A percentile compares a stretch with the other conserved stretches of the same genome.
These are phyloP conservation scores for Saturnispora silvae DNA, from an alignment of 805 yeast genomes.

Conservation along the genomic window DNA sequence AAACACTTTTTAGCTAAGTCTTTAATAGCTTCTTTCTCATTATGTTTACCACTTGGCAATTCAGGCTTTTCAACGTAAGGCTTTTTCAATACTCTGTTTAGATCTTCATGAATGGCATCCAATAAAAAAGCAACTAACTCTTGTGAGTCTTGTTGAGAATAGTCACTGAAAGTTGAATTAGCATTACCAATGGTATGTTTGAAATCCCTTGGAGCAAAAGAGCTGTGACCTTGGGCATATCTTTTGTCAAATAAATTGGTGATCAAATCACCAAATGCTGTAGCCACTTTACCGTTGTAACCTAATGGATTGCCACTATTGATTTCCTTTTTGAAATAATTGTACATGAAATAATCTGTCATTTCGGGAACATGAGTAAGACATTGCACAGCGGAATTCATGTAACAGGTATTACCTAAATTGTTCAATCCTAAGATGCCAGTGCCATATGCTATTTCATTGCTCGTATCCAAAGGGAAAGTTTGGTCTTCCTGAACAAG, in stretches of 20 bases:
- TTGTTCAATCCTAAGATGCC: constrained; percentile 60
- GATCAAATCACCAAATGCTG: constrained; percentile 60
- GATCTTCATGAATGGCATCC: constrained; percentile 87
- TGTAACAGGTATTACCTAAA: constrained; percentile 85
- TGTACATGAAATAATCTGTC: constrained; percentile 59
- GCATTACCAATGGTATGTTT: constrained; percentile 69
- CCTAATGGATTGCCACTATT: constrained; percentile 79
- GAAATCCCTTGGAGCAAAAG: constrained; percentile 62
- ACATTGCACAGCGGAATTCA: constrained; percentile 93
- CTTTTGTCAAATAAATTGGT: constrained; percentile 40
- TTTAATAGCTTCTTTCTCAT: constrained; percentile 41
- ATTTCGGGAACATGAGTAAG: constrained; percentile 78
- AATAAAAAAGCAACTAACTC: constrained; percentile 81
- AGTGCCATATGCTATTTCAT: constrained; percentile 16
- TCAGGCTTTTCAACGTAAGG: constrained; percentile 90
- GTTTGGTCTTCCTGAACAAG: constrained; percentile 19
- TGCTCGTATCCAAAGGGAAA: constrained; percentile 18
- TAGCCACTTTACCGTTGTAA: constrained; percentile 70
- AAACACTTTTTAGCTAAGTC: constrained; percentile 67
- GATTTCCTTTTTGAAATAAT: constrained; percentile 51
- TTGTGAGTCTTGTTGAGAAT: constrained; percentile 87
- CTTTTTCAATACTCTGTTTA: constrained; percentile 70
- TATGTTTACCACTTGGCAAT: constrained; percentile 47
- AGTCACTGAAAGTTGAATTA: constrained; percentile 69
- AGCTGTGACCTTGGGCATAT: constrained; percentile 13